Base-by-base conservation (phyloP, 116 monocot genomes). In the Papilionanthe hybrid region DNA sequence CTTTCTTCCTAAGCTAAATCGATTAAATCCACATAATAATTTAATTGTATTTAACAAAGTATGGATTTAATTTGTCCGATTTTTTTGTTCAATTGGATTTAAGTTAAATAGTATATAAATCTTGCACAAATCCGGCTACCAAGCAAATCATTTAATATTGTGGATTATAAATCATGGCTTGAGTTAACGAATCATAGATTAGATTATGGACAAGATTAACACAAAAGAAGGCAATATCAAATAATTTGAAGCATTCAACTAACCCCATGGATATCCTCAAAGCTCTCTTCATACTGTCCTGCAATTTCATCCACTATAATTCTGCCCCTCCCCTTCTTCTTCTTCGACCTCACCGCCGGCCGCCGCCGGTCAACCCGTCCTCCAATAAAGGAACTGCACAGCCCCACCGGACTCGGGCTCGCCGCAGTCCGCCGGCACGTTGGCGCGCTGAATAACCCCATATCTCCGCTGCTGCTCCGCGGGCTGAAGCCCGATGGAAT, bases 241-340 rank as follows among this genome's bases (percentile, higher is more conserved):
- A 11, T 32, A 27, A 0, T 48, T 71, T 79, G 15, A 48, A 71
- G 9, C 28, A 65, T 65, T 37, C 37, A 37, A 78, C 83, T 75
- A 41, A 95, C 95, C 83, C 43, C 4, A 57, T 92, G 85, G 42
- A 95, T 86, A 67, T 95, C 95, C 0, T 83, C 86, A 75, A 91
- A 95, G 8, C 89, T 81, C 45, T 95, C 95, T 32, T 95, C 95
- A 67, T 95, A 95, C 8, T 90, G 87, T 8, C 92, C 95, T 13
- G 79, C 95, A 29, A 95, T 79, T 53, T 94, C 87, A 55, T 79
- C 79, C 57, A 85, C 89, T 28, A 79, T 50, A 41, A 95, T 72
- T 29, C 80, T 58, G 45, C 75, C 77, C 76, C 72, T 77, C 65
- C 79, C 57, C 49, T 22, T 25, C 81, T 60, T 76, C 77, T 77